A percentile compares a stretch with the other conserved stretches of the same genome.
Conservation (phyloP, 768 basidiomycete genomes). For the Russula compacta region DNA sequence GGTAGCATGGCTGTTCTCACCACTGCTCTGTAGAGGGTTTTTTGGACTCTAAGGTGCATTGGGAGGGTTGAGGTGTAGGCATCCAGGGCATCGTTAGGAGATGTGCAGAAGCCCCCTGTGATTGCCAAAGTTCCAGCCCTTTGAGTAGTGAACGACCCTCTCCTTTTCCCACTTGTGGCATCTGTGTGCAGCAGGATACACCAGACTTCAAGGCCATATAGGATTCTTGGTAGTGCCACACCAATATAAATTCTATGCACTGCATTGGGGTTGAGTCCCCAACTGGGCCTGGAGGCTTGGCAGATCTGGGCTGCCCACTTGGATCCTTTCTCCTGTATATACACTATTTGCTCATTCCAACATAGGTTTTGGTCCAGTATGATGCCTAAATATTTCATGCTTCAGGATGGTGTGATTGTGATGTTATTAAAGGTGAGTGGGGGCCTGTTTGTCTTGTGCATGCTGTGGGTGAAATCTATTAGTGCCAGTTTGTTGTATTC, state of each 20-base stretch:
- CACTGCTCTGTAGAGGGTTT: not conserved
- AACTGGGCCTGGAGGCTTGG: not conserved
- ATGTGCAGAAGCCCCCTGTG: conserved; percentile 20
- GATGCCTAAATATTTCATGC: not conserved
- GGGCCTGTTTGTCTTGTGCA: not conserved
- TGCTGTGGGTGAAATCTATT: no score
- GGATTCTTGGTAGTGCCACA: not conserved
- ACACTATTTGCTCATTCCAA: not conserved
- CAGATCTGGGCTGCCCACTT: not conserved
- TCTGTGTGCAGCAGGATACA: no score
- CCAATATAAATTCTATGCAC: not conserved
- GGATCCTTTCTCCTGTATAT: not conserved
- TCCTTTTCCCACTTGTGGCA: no score
- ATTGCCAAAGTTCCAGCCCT: conserved; percentile 16
- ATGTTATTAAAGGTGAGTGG: not conserved
- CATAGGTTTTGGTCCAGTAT: not conserved
- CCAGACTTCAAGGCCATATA: conserved; percentile 12
- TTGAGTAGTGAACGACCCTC: conserved; percentile 12
- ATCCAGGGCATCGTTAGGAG: conserved; percentile 12
- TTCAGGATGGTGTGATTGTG: not conserved
- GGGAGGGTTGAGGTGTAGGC: conserved; percentile 13
- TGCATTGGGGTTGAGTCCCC: not conserved
- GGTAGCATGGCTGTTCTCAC: not conserved
- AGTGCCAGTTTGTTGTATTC: no score
- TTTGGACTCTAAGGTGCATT: not conserved